Percentiles rank a stretch among this genome's conserved stretches.
Evolutionary conservation across 371 early-diverging fungal genomes (phyloP).

Genomic region (Mucor indicus): DNA sequence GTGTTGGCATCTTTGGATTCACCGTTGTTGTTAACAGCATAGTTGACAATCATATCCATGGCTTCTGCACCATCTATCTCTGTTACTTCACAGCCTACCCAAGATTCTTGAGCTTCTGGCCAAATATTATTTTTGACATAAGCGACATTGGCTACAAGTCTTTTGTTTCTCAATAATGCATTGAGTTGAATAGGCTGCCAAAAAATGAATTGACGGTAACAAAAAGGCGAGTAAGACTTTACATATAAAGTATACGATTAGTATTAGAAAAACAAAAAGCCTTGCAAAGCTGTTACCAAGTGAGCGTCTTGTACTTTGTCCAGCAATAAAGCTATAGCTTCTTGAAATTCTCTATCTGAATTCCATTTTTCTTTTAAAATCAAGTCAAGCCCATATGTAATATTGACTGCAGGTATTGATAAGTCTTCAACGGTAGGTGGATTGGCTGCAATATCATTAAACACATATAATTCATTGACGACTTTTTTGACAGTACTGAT

Average conservation of each 20-base stretch:
- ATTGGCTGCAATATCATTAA: too few species aligned
- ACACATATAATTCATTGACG: constrained; percentile 44
- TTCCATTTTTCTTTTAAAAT: constrained; percentile 42
- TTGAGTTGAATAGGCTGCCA: constrained; percentile 55
- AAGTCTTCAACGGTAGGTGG: constrained; percentile 41
- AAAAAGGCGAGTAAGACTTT: constrained; percentile 50
- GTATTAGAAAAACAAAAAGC: background rate
- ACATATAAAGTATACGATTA: background rate
- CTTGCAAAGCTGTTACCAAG: constrained; percentile 24
- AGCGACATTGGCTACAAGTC: constrained; percentile 45
- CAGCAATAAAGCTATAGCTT: constrained; percentile 42
- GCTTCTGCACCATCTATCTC: constrained; percentile 46
- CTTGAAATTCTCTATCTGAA: constrained; percentile 48
- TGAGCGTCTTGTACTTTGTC: constrained; percentile 54
- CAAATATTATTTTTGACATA: constrained; percentile 50
- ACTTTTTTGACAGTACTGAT: constrained; percentile 46
- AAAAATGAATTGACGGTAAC: constrained; percentile 52
- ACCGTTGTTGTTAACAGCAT: constrained; percentile 54
- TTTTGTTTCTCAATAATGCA: constrained; percentile 35
- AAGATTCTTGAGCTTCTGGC: constrained; percentile 43
- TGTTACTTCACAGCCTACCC: constrained; percentile 49
- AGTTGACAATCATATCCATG: constrained; percentile 49
- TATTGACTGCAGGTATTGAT: constrained; percentile 40
- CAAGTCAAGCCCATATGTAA: constrained; percentile 39
- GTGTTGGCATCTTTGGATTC: constrained; percentile 54